Percentiles rank a stretch among this genome's conserved stretches.
Conservation (phyloP, 306 rosid species). For the Sphenostylis stenocarpa region DNA sequence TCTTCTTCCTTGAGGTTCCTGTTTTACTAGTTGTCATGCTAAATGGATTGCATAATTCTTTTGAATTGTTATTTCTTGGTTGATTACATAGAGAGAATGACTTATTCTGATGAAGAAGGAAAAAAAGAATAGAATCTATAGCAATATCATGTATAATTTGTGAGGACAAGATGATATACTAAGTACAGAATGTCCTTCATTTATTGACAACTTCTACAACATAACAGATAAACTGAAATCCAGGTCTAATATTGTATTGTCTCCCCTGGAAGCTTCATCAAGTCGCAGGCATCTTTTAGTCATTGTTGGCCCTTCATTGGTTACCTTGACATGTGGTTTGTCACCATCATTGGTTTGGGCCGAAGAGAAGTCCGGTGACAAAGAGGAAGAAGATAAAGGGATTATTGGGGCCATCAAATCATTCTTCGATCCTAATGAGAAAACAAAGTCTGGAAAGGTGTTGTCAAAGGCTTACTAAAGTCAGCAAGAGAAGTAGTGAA, state of each 20-base stretch:
- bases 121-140: constrained; percentile 1
- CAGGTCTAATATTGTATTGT: constrained; percentile 47
- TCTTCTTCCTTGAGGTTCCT: not conserved
- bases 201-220: constrained; percentile 51
- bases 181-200: constrained; percentile 9
- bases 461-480: constrained; percentile 86
- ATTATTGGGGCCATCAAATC: constrained; percentile 65
- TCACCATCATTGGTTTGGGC: constrained; percentile 52
- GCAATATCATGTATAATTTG: not conserved
- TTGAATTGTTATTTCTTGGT: not conserved
- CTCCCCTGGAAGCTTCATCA: constrained; percentile 41
- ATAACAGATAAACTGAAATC: constrained; percentile 58
- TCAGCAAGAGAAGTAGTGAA: constrained; percentile 83
- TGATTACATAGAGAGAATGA: not conserved
- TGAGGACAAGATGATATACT: not conserved
- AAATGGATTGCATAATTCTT: not conserved
- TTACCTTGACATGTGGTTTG: constrained; percentile 47
- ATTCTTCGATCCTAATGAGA: constrained; percentile 69
- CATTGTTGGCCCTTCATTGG: constrained; percentile 40
- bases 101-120: not conserved
- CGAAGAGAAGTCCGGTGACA: constrained; percentile 45
- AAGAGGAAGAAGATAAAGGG: constrained; percentile 58
- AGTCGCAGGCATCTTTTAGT: constrained; percentile 56
- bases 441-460: constrained; percentile 73
- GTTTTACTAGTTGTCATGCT: not conserved